These are phyloP conservation scores for Globisporangium sylvaticum DNA, from an alignment of 352 stramenopile genomes.

Conservation along the genomic window DNA sequence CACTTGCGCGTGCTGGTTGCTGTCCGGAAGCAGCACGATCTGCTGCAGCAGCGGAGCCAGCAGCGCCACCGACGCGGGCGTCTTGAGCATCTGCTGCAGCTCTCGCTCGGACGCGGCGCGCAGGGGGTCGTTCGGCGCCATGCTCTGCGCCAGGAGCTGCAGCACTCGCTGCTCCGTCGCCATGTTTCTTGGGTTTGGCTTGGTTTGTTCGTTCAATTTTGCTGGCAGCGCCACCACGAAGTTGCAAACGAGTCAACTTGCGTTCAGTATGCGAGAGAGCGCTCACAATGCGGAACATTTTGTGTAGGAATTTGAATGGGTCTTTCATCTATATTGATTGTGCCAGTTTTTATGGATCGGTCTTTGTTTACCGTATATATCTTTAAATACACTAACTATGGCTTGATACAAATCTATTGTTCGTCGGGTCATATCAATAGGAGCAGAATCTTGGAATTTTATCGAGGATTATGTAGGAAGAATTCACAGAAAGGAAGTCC, in stretches of 20 bases:
- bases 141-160: slow-evolving; percentile 45
- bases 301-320: background rate
- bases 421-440: too few species aligned
- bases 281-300: background rate
- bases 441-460: too few species aligned
- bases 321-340: too few species aligned
- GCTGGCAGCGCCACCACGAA: background rate
- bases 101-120: slow-evolving; percentile 50
- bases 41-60: slow-evolving; percentile 44
- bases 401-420: too few species aligned
- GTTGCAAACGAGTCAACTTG: background rate
- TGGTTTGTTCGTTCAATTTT: background rate
- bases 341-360: too few species aligned
- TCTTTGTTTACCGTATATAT: background rate
- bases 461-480: too few species aligned
- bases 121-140: slow-evolving; percentile 32
- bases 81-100: slow-evolving; percentile 29
- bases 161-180: slow-evolving; percentile 30
- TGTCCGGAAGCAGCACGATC: slow-evolving; percentile 32
- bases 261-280: background rate
- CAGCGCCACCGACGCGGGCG: slow-evolving; percentile 20
- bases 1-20: slow-evolving; percentile 29
- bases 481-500: too few species aligned
- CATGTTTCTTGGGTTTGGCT: slow-evolving; percentile 18
- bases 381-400: background rate